Evolutionary conservation across 2,329 filamentous ascomycete genomes (phyloP), one percentile per base, ranked within the genome.

Genomic region (Penicillium vulpinum): DNA sequence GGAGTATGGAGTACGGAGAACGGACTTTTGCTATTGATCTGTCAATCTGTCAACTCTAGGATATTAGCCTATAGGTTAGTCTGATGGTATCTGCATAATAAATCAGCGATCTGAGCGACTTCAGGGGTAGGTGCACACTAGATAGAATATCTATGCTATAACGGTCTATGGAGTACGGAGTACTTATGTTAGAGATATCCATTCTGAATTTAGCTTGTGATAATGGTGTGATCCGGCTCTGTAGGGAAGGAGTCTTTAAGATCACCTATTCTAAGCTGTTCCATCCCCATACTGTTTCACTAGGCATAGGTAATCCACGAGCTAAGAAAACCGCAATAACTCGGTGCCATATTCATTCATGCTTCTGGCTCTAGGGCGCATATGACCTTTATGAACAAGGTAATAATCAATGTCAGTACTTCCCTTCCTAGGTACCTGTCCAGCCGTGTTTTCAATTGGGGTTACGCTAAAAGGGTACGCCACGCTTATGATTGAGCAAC

Each of bases 401-500:
- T 43, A 18, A 44, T n/a, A 13, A 8, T 18, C 38, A 28, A 35
- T 22, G 38, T 36, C 24, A 35, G 13, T 45, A 44, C 29, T n/a
- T 31, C 29, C 13, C 18, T 45, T 44, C 39, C n/a, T 26, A 47
- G n/a, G 50, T 54, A 58, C 57, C 45, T 49, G 21, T 44, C 33
- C 55, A 54, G 59, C 60, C 41, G 46, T 58, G 49, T 65, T 65
- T 58, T 24, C 57, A 62, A 63, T 59, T 31, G 54, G 43, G 59
- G 61, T 62, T 62, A 56, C 55, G 54, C 56, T 28, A 57, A 59
- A 53, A 59, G 50, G 49, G 43, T 52, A 58, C 51, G 60, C 63
- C 56, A 57, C 47, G 51, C 61, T 62, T 47, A 52, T 56, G 57
- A 57, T 54, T 57, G 56, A 65, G 62, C 61, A 58, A 63, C 54